Percentiles rank a stretch among this genome's conserved stretches.
These are phyloP conservation scores for Debaryomyces maramus DNA, from an alignment of 805 yeast species.

Conservation along the genomic window DNA sequence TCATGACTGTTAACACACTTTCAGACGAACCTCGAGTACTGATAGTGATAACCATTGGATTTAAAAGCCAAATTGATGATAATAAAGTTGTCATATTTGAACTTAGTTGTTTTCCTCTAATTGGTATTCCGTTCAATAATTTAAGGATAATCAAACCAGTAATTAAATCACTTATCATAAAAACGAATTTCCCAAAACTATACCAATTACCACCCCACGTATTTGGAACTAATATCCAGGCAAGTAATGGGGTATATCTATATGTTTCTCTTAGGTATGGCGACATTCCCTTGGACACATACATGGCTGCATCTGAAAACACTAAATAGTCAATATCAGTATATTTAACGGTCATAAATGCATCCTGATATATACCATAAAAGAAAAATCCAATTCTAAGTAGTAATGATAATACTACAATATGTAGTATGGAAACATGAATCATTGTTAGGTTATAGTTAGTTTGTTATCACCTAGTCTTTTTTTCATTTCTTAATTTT, in stretches of 20 bases:
- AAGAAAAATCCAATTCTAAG: conserved; percentile 63
- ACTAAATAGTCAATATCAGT: conserved; percentile 95
- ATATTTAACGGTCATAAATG: conserved; percentile 72
- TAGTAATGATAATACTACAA: conserved; percentile 15
- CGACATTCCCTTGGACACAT: conserved; percentile 56
- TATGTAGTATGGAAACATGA: conserved; percentile 6
- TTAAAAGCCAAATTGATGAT: conserved; percentile 76
- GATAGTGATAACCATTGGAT: conserved; percentile 93
- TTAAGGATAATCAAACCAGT: conserved; percentile 62
- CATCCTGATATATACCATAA: conserved; percentile 88
- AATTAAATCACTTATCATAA: conserved; percentile 72
- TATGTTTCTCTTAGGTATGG: conserved; percentile 89
- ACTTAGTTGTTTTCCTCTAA: conserved; percentile 4
- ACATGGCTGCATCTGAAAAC: conserved; percentile 87
- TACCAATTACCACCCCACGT: conserved; percentile 40
- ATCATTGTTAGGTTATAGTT: no score
- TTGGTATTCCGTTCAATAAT: conserved; percentile 31
- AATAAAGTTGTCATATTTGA: conserved; percentile 38
- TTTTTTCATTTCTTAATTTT: no score
- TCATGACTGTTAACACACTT: conserved; percentile 77
- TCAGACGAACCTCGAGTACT: conserved; percentile 94
- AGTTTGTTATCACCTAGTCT: no score
- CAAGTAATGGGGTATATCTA: conserved; percentile 86
- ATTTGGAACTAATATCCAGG: conserved; percentile 82
- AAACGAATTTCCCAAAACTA: conserved; percentile 77